Evolutionary conservation across 257 asterid genomes (phyloP), one percentile per base, ranked within the genome.

Genomic region (Lavandula angustifolia): DNA sequence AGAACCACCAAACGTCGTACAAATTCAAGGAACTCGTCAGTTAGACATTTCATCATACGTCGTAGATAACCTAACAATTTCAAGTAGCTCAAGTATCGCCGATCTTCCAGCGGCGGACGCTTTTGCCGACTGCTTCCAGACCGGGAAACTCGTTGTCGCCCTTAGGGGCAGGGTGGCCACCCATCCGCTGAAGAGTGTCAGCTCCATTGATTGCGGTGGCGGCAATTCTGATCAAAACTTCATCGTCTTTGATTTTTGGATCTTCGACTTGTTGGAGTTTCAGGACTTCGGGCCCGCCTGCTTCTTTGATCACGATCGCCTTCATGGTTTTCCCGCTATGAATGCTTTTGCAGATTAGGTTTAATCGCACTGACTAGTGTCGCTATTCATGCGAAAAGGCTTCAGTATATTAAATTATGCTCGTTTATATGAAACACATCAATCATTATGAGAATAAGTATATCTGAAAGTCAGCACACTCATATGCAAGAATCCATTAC

Each of bases 121-220:
- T 67, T 58, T 79, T 84, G 17, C 97, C 99, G 60, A 92, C 88
- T 7, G 95, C 84, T 72, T 87, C 99, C n/a, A 92, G 96, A 54
- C 99, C 97, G 0, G 83, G 99, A 58, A 73, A 83, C 68, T 67
- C 73, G 32, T 96, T 89, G 0, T 83, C 96, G 0, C 95, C 96
- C 64, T 85, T 65, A 4, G 87, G 94, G 1, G 95, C 80, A 58
- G 96, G 95, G 68, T 89, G 7, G 66, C 62, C 70, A 10, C 99
- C 99, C 80, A 65, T 80, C 57, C 95, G 86, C 74, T 89, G 99
- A 63, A 84, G 84, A 46, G 88, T 77, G 44, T 89, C 99, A 1
- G 98, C 97, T 70, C 97, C 58, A 76, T 89, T 92, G 34, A 92
- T 66, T 33, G 96, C 97, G 13, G 96, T 80, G 52, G 96, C 99